phyloP scores from a whole-genome alignment of 176 grass and related monocot genomes.

The Typha latifolia region DNA sequence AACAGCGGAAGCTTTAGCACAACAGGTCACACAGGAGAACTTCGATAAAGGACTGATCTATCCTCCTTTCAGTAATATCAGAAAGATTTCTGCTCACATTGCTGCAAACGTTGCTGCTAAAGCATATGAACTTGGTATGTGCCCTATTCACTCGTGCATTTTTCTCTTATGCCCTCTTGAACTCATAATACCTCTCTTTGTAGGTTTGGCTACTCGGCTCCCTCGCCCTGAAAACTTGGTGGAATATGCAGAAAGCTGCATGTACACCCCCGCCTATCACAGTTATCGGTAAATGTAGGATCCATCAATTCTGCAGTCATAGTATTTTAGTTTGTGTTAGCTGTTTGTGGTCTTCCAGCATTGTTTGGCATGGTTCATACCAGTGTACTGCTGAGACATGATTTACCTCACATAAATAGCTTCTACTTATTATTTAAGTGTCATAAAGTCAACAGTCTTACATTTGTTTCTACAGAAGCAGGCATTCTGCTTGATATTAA shows the following conservation, averaged over 20 bases:
- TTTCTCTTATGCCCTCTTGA: background rate
- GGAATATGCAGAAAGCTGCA: constrained; percentile 88
- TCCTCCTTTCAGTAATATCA: constrained; percentile 75
- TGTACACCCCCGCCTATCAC: constrained; percentile 80
- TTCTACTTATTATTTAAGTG: too few relatives aligned
- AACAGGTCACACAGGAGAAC: constrained; percentile 64
- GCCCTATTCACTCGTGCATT: background rate
- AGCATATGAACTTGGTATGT: constrained; percentile 80
- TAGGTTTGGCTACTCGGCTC: constrained; percentile 75
- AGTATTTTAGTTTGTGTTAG: too few relatives aligned
- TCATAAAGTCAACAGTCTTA: too few relatives aligned
- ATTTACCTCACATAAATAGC: too few relatives aligned
- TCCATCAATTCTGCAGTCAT: background rate
- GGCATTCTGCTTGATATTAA: too few relatives aligned
- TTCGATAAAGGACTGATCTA: constrained; percentile 73
- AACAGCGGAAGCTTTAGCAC: constrained; percentile 78
- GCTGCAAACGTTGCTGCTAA: constrained; percentile 82
- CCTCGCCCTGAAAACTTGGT: constrained; percentile 60
- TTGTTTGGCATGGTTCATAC: too few relatives aligned
- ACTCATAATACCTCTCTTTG: background rate
- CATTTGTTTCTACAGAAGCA: too few relatives aligned
- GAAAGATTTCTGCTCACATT: constrained; percentile 86
- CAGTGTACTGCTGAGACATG: too few relatives aligned
- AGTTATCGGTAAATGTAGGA: constrained; percentile 45
- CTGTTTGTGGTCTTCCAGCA: too few relatives aligned